A percentile compares a stretch with the other conserved stretches of the same genome.
Conservation (phyloP, 2,329 filamentous ascomycete genomes). For the Stenocarpella maydis region DNA sequence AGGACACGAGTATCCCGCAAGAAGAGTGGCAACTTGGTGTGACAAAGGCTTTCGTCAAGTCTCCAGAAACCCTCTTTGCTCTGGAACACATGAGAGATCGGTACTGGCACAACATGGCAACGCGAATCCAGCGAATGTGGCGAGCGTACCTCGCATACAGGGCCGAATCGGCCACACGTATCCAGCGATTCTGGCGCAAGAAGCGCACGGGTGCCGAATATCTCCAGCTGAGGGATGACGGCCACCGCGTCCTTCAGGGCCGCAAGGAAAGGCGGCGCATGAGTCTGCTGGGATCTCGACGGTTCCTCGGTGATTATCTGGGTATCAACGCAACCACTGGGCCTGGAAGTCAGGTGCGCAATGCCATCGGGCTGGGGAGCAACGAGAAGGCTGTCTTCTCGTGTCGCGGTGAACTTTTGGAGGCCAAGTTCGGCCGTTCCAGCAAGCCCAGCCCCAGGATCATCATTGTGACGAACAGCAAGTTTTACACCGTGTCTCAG, state of each 20-base stretch:
- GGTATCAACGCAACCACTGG: constrained; percentile 84
- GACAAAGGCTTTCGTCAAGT: constrained; percentile 97
- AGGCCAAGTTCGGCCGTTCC: constrained; percentile 95
- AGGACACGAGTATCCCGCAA: constrained; percentile 92
- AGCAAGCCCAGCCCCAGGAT: constrained; percentile 91
- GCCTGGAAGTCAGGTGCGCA: constrained; percentile 81
- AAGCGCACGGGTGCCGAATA: constrained; percentile 91
- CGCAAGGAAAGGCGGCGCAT: constrained; percentile 92
- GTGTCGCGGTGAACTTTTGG: constrained; percentile 86
- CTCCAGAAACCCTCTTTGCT: constrained; percentile 94
- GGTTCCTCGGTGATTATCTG: constrained; percentile 95
- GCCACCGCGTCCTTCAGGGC: constrained; percentile 80
- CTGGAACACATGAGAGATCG: constrained; percentile 96
- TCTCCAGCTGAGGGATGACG: constrained; percentile 85
- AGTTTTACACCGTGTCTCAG: constrained; percentile 90
- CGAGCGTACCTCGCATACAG: constrained; percentile 93
- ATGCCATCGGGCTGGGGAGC: constrained; percentile 72
- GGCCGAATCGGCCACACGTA: constrained; percentile 89
- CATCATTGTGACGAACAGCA: constrained; percentile 83
- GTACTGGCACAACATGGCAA: constrained; percentile 99
- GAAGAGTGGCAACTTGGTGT: constrained; percentile 98
- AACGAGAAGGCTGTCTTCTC: constrained; percentile 87
- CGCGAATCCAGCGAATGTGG: constrained; percentile 96
- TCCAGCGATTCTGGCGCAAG: constrained; percentile 95
- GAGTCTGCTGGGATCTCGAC: constrained; percentile 88